A percentile compares a stretch with the other conserved stretches of the same genome.
These are phyloP conservation scores for Sphagnurus paluster DNA, from an alignment of 1,284 basidiomycete genomes.

Conservation along the genomic window DNA sequence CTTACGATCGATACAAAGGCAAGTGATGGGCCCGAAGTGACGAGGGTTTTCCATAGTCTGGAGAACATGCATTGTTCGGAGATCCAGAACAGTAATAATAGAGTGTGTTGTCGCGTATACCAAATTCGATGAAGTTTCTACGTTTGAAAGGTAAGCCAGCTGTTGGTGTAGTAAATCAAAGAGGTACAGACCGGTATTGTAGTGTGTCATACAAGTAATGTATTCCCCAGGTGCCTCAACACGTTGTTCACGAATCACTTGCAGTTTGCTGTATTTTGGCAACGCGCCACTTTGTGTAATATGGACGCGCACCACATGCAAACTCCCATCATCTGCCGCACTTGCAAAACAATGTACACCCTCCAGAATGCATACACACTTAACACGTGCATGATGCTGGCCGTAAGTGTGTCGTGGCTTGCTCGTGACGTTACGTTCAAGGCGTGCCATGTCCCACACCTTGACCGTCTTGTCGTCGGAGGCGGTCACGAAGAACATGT, in stretches of 20 bases:
- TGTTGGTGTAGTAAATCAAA: neutral
- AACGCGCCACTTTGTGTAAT: slow-evolving; percentile 60
- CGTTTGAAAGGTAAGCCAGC: neutral
- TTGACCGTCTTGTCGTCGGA: slow-evolving; percentile 32
- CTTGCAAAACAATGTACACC: slow-evolving; percentile 88
- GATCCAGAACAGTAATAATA: slow-evolving; percentile 76
- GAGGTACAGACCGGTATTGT: slow-evolving; percentile 58
- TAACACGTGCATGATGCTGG: slow-evolving; percentile 80
- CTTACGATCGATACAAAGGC: slow-evolving; percentile 80
- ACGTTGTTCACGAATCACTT: slow-evolving; percentile 74
- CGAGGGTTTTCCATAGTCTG: slow-evolving; percentile 82
- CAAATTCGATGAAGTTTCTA: slow-evolving; percentile 73
- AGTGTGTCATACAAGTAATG: slow-evolving; percentile 77
- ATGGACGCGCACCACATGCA: slow-evolving; percentile 84
- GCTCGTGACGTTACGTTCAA: slow-evolving; percentile 63
- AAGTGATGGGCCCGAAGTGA: slow-evolving; percentile 85
- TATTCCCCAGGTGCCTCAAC: slow-evolving; percentile 72
- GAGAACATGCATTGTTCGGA: slow-evolving; percentile 81
- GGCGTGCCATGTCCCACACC: slow-evolving; percentile 51
- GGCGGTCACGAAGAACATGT: slow-evolving; percentile 86
- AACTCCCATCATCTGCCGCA: slow-evolving; percentile 81
- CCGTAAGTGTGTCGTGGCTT: slow-evolving; percentile 76
- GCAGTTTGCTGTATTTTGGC: slow-evolving; percentile 80
- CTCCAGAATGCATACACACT: slow-evolving; percentile 80
- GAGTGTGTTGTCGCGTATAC: slow-evolving; percentile 86